phyloP scores from a whole-genome alignment of 2,329 filamentous ascomycete genomes.

The Arachnomyces sp. region DNA sequence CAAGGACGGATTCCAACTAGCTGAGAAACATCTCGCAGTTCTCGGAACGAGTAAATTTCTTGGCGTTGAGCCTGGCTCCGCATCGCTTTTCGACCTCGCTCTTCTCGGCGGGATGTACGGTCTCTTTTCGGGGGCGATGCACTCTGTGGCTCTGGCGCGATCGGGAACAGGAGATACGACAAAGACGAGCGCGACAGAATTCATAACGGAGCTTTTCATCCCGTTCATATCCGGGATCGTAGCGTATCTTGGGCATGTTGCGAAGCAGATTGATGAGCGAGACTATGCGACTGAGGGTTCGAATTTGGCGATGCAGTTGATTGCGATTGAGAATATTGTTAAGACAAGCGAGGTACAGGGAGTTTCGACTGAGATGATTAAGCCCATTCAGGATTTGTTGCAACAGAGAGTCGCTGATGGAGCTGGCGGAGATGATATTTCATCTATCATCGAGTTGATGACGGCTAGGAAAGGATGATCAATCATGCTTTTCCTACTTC shows the following conservation, averaged over 20 bases:
- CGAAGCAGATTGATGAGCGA: constrained; percentile 1
- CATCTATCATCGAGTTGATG: neutral
- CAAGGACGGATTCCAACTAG: neutral
- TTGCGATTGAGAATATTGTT: neutral
- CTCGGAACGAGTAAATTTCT: constrained; percentile 1
- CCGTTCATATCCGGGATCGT: constrained; percentile 1
- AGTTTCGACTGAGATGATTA: neutral
- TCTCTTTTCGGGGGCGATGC: constrained; percentile 3
- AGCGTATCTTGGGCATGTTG: neutral
- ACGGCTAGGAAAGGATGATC: no score
- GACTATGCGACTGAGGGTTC: neutral
- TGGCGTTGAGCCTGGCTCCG: constrained; percentile 1
- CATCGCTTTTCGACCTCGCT: constrained; percentile 2
- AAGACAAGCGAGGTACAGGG: neutral
- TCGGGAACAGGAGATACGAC: neutral
- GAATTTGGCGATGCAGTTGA: constrained; percentile 2
- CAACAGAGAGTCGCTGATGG: neutral
- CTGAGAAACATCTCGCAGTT: constrained; percentile 1
- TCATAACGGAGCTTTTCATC: neutral
- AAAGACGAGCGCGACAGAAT: neutral
- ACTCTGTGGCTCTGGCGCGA: constrained; percentile 4
- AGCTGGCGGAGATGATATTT: neutral
- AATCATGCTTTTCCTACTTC: no score
- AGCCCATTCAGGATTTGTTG: neutral
- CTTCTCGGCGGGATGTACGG: constrained; percentile 6